These are phyloP conservation scores for Cydonia oblonga DNA, from an alignment of 331 rosid species.

Conservation along the genomic window DNA sequence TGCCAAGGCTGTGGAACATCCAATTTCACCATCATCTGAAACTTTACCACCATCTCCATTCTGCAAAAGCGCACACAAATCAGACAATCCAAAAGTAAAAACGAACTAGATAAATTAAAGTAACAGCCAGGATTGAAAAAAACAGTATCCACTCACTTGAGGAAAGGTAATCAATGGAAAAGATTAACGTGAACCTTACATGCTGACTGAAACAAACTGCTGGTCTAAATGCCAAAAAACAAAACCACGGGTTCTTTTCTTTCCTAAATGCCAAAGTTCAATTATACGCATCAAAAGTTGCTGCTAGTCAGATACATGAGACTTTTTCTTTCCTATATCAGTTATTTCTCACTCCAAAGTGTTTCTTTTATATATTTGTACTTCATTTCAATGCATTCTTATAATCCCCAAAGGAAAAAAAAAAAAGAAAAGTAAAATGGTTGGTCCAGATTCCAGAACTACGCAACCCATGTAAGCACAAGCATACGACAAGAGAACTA, in stretches of 20 bases:
- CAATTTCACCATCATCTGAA: neutral
- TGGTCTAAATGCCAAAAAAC: neutral
- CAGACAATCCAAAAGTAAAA: neutral
- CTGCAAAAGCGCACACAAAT: neutral
- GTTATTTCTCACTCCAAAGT: neutral
- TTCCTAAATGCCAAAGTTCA: neutral
- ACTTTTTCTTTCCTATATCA: neutral
- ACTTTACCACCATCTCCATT: neutral
- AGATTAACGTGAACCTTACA: neutral
- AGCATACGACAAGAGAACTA: neutral
- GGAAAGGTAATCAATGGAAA: neutral
- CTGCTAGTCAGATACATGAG: neutral
- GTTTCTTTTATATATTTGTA: neutral
- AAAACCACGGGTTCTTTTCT: neutral
- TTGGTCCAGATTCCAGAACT: neutral
- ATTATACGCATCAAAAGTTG: neutral
- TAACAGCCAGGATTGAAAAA: neutral
- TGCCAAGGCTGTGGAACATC: conserved; percentile 6
- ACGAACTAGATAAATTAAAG: neutral
- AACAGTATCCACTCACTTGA: neutral
- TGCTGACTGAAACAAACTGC: neutral
- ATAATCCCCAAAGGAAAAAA: neutral
- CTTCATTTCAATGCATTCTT: neutral
- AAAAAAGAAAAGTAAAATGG: neutral
- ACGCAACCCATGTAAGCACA: neutral